Conservation (phyloP, 2,329 filamentous ascomycete species). For the Furcasterigmium furcatum region DNA sequence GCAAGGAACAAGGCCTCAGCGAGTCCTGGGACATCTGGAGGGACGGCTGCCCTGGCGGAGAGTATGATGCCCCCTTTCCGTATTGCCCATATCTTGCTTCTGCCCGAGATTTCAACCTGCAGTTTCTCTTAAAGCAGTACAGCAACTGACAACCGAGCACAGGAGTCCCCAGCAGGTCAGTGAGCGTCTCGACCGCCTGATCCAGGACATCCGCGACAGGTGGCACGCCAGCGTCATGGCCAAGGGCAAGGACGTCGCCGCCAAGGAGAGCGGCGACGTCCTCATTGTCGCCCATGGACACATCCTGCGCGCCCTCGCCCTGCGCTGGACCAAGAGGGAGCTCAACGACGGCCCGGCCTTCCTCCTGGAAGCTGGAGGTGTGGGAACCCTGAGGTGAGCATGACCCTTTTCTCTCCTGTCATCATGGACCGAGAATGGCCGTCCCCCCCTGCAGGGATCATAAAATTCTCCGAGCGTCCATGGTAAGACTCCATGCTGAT, state of each 20-base stretch:
- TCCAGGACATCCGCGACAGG: constrained; percentile 66
- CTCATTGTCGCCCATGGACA: constrained; percentile 84
- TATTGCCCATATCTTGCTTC: no score
- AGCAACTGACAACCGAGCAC: not conserved
- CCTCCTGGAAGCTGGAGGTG: constrained; percentile 84
- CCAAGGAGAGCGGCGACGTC: constrained; percentile 28
- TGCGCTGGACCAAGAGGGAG: constrained; percentile 75
- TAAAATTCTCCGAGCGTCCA: no score
- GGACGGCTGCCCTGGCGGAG: constrained; percentile 83
- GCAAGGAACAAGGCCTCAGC: constrained; percentile 52
- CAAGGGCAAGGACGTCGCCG: constrained; percentile 35
- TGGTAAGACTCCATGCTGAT: not conserved
- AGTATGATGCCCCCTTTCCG: constrained; percentile 51
- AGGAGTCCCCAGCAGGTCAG: constrained; percentile 72
- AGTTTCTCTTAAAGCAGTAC: no score
- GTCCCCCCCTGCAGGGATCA: no score
- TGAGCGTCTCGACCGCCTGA: constrained; percentile 69
- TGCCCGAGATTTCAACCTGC: no score
- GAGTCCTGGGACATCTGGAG: constrained; percentile 80
- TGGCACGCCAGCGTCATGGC: constrained; percentile 63
- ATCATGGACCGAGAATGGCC: no score
- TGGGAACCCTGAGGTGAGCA: constrained; percentile 70
- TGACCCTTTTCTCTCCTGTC: no score
- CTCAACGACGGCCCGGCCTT: constrained; percentile 74
- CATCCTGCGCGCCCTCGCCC: constrained; percentile 82